phyloP scores from a whole-genome alignment of 1,284 basidiomycete species.

The Caloboletus inedulis region DNA sequence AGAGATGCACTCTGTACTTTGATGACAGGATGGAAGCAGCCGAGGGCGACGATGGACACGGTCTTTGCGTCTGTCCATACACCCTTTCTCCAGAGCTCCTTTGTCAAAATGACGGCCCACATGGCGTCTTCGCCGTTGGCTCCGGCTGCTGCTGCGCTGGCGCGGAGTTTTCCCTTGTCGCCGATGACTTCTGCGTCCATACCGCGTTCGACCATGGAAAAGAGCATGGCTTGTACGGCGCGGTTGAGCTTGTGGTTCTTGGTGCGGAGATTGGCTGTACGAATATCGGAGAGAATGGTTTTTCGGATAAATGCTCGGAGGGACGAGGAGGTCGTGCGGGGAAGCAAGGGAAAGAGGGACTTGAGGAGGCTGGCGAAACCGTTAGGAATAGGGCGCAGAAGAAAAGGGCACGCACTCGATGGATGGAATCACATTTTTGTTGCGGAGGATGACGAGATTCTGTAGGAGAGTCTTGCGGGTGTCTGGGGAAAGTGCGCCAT shows the following conservation, averaged over 20 bases:
- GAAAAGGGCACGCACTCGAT: conserved; percentile 66
- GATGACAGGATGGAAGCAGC: conserved; percentile 90
- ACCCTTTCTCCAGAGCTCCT: conserved; percentile 93
- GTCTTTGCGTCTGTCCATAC: conserved; percentile 95
- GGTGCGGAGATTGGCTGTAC: conserved; percentile 83
- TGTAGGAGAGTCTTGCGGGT: conserved; percentile 82
- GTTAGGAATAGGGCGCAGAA: neutral
- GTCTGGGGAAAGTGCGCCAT: conserved; percentile 70
- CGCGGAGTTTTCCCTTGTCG: conserved; percentile 73
- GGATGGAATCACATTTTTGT: conserved; percentile 89
- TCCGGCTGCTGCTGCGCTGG: conserved; percentile 35
- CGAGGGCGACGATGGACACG: conserved; percentile 89
- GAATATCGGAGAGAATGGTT: conserved; percentile 95
- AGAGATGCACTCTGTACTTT: conserved; percentile 96
- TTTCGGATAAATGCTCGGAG: conserved; percentile 87
- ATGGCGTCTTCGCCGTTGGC: conserved; percentile 82
- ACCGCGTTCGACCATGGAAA: conserved; percentile 92
- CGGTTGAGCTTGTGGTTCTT: conserved; percentile 97
- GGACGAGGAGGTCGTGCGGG: conserved; percentile 82
- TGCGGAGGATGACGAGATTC: conserved; percentile 89
- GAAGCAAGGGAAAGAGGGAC: conserved; percentile 90
- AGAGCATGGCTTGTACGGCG: conserved; percentile 94
- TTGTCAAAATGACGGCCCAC: conserved; percentile 95
- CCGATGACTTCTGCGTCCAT: conserved; percentile 78
- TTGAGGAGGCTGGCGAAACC: conserved; percentile 68